Base-by-base conservation (phyloP, 768 basidiomycete genomes). In the Boletus subcaerulescens region DNA sequence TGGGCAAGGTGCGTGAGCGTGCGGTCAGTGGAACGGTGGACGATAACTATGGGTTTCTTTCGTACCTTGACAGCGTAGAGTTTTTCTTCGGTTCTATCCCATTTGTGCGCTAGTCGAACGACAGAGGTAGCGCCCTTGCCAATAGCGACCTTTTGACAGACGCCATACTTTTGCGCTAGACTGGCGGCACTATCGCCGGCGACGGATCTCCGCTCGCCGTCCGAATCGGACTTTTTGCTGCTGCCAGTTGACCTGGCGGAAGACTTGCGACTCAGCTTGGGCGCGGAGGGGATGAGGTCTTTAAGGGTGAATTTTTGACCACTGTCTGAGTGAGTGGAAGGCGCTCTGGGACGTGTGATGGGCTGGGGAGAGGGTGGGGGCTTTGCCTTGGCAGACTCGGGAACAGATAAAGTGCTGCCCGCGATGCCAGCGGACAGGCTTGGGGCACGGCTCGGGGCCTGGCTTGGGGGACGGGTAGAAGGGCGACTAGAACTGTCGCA, bases 61-160 rank as follows among this genome's bases (percentile, higher is more conserved):
- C 84, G 52, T 55, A 94, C 93, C 85, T 99, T 99, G 73, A 99
- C 90, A 43, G 96, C 96, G 64, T 98, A 99, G 32, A 98, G 77
- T 78, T 95, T 96, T 76, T 99, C 96, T 72, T 96, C 94, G 20
- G 78, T 84, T 55, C 95, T 80, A 71, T 99, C 97, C 96, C 96
- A 98, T 76, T 98, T 99, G 75, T 99, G 97, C 41, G 95, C 96
- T 17, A 99, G 81, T 44, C 93, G 79, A 42, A 99, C 96, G 51
- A 98, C 93, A 45, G 91, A 93, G 24, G 97, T 99, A n/a, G 96
- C 97, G 18, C 96, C 96, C 72, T 94, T 97, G 38, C 96, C 96
- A 59, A 99, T 97, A 13, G 96, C 95, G 20, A 93, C 84, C 75
- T 92, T 93, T 76, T 95, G 93, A 71, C 95, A 98, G 13, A 97